Conservation (phyloP, 2,329 filamentous ascomycete genomes). For the Pyrenophora teres region DNA sequence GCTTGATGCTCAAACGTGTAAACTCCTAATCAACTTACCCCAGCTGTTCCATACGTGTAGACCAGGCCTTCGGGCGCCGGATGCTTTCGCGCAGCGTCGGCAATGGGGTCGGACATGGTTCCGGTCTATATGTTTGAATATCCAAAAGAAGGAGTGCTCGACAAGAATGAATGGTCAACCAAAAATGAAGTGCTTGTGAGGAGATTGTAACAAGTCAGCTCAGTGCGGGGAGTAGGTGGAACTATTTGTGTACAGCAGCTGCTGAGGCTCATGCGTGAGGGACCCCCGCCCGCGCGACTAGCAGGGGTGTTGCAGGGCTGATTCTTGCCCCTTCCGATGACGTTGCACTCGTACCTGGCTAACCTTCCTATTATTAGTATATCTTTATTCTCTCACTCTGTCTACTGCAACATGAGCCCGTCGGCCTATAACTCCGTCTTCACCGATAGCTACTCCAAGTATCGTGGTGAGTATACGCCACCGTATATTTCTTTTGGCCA, state of each 20-base stretch:
- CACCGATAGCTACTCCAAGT: no score
- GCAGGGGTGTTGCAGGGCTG: slow-evolving; percentile 27
- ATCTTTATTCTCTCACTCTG: neutral
- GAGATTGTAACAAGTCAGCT: slow-evolving; percentile 16
- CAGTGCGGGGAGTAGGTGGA: slow-evolving; percentile 1
- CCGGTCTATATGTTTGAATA: neutral
- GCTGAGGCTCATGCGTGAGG: slow-evolving; percentile 13
- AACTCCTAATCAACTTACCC: slow-evolving; percentile 52
- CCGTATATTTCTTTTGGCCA: neutral
- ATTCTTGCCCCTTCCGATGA: slow-evolving; percentile 24
- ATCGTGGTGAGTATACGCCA: neutral
- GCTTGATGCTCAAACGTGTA: neutral
- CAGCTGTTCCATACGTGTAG: slow-evolving; percentile 50
- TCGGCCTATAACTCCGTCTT: no score
- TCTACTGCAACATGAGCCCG: neutral
- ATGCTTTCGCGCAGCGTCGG: slow-evolving; percentile 41
- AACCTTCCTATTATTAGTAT: slow-evolving; percentile 11
- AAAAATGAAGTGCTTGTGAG: slow-evolving; percentile 1
- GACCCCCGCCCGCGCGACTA: slow-evolving; percentile 17
- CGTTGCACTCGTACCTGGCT: slow-evolving; percentile 28
- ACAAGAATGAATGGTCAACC: neutral
- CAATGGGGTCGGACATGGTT: slow-evolving; percentile 41
- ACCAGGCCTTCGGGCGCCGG: slow-evolving; percentile 44
- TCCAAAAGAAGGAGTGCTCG: neutral
- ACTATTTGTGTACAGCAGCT: slow-evolving; percentile 8